Evolutionary conservation across 208 protist species (phyloP).

Genomic region (Porcisia hertigi): DNA sequence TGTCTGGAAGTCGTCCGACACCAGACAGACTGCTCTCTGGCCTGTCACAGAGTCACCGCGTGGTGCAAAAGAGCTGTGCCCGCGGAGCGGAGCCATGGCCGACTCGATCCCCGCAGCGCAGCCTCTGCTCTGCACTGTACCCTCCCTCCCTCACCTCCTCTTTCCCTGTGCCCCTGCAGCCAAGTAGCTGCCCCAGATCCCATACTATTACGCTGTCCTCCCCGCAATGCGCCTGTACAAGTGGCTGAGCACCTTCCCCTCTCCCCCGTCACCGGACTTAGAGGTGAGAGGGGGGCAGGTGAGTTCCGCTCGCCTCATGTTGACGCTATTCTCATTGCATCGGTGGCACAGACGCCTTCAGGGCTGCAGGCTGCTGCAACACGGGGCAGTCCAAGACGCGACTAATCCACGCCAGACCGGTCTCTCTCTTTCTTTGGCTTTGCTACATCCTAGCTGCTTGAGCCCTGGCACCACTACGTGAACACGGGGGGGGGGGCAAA

Average conservation of each 20-base stretch:
- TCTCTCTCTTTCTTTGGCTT: too few relatives aligned
- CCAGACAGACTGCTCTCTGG: not conserved
- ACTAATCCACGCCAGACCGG: not conserved
- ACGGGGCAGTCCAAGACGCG: not conserved
- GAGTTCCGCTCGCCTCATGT: not conserved
- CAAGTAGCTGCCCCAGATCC: too few relatives aligned
- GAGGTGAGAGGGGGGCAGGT: too few relatives aligned
- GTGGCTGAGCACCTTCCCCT: too few relatives aligned
- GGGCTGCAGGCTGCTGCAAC: not conserved
- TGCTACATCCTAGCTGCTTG: not conserved
- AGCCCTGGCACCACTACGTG: not conserved
- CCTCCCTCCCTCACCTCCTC: too few relatives aligned
- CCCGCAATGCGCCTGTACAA: too few relatives aligned
- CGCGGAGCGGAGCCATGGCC: not conserved
- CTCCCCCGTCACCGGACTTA: not conserved
- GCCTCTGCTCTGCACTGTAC: not conserved
- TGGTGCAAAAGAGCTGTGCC: not conserved
- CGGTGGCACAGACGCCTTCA: not conserved
- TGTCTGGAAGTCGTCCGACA: too few relatives aligned
- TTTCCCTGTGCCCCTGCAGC: too few relatives aligned
- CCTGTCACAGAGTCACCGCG: not conserved
- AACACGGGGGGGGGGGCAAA: not conserved
- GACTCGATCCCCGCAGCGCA: not conserved
- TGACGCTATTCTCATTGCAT: not conserved
- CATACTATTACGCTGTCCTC: too few relatives aligned